Evolutionary conservation across 306 rosid species (phyloP).

Genomic region (Pueraria montana): DNA sequence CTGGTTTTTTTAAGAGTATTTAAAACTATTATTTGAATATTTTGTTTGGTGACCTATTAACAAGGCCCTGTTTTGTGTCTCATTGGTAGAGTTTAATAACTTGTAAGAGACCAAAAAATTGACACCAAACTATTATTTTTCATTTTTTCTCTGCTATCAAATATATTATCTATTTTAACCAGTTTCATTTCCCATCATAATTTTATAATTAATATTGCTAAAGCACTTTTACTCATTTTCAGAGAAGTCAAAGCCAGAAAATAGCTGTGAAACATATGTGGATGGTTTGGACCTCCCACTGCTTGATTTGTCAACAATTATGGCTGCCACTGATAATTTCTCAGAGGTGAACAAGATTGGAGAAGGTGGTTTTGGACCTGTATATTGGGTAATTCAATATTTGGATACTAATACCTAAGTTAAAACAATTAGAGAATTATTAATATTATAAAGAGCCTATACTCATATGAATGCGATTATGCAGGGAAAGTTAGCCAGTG

Average conservation of each 20-base stretch:
- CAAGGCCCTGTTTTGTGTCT: not conserved
- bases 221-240: not conserved
- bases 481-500: too few species aligned
- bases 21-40: not conserved
- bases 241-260: not conserved
- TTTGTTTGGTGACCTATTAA: too few species aligned
- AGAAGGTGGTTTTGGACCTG: constrained; percentile 57
- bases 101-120: not conserved
- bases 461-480: too few species aligned
- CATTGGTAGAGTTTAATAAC: not conserved
- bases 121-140: not conserved
- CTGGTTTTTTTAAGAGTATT: too few species aligned
- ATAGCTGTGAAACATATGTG: not conserved
- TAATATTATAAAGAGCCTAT: too few species aligned
- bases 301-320: constrained; percentile 38
- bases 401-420: too few species aligned
- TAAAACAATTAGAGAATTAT: too few species aligned
- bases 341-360: constrained; percentile 38
- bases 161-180: not conserved
- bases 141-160: not conserved
- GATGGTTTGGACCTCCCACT: constrained; percentile 54
- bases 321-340: constrained; percentile 43
- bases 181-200: not conserved
- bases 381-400: constrained; percentile 30
- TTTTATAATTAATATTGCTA: not conserved